A percentile compares a stretch with the other conserved stretches of the same genome.
Conservation (phyloP, 2,329 filamentous ascomycete genomes). For the Aspergillus eucalypticola region DNA sequence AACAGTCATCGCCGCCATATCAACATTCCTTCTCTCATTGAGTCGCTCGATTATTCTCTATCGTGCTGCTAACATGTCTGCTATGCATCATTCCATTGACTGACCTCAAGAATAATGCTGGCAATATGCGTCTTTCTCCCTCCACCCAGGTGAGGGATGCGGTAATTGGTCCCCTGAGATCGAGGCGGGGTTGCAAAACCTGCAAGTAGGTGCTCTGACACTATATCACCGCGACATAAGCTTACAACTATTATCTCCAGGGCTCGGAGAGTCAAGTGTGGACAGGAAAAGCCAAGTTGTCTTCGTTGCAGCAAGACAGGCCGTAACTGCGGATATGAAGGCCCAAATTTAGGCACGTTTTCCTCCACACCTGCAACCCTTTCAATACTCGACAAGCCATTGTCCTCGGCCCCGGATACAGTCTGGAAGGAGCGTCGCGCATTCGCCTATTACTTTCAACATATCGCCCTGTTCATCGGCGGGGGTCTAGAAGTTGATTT, state of each 20-base stretch:
- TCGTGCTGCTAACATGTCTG: too few relatives aligned
- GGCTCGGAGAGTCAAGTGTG: conserved; percentile 38
- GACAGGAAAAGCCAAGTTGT: conserved; percentile 37
- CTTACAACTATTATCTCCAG: conserved; percentile 19
- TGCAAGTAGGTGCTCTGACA: conserved; percentile 30
- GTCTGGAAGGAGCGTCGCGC: conserved; percentile 38
- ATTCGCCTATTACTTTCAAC: conserved; percentile 41
- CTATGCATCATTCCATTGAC: too few relatives aligned
- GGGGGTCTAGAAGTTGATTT: conserved; percentile 39
- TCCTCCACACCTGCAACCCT: conserved; percentile 5
- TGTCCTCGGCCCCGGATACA: conserved; percentile 25
- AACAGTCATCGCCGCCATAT: too few relatives aligned
- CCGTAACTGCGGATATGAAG: conserved; percentile 37
- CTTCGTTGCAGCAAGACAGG: conserved; percentile 35
- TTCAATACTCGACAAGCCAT: conserved; percentile 12
- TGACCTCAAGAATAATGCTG: not conserved
- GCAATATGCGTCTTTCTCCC: conserved; percentile 1
- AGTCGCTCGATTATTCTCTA: too few relatives aligned
- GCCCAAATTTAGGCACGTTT: conserved; percentile 4
- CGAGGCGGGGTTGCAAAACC: conserved; percentile 33
- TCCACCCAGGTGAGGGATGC: not conserved
- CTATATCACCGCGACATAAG: not conserved
- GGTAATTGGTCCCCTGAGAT: conserved; percentile 20
- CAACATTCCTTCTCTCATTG: too few relatives aligned
- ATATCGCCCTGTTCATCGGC: conserved; percentile 32